Evolutionary conservation across 176 grass and related monocot genomes (phyloP), one percentile per base, ranked within the genome.

Genomic region (Ensete ventricosum): DNA sequence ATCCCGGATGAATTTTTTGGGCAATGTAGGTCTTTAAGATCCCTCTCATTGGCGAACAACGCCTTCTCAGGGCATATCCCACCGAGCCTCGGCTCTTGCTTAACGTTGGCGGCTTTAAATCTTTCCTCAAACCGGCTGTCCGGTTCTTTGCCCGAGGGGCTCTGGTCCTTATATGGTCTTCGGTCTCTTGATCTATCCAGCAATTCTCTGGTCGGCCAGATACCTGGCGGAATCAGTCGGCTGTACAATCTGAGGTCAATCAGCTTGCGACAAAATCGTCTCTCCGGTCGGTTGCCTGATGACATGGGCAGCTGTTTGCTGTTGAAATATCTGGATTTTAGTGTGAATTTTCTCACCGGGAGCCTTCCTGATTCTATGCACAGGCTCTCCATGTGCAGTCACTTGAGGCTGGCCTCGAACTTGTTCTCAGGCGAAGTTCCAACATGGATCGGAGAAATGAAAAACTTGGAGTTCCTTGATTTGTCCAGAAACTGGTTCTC

Each of bases 391-490:
- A 72, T 62, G 27, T 86, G 92, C 9, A 78, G 75, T 14, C 89
- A 84, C 64, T 80, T 94, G 13, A 78, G 76, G 69, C 83, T 78
- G 73, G 83, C 81, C 21, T 77, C 86, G 72, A 94, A 99, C 82
- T 82, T 81, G 29, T 89, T 99, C 23, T 69, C n/a, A 0, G 95
- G 95, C 1, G 73, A 77, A 16, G 51, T 94, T 52, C 90, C 90
- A 11, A 66, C 54, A 70, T 94, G 90, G 95, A 94, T 99, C 65
- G 95, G 95, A 29, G 90, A 90, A 75, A 84, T 99, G 90, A 65
- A 82, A 82, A 83, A 80, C 58, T 77, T 99, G 10, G 82, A 91
- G 70, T 75, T 76, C 76, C 82, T 99, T 17, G 84, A 94, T 81
- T 69, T 99, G 21, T 99, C 95, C 1, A 73, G 80, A 58, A 99